Percentiles rank a stretch among this genome's conserved stretches.
Evolutionary conservation across 805 yeast genomes (phyloP).

Genomic region (Starmera caribaea): DNA sequence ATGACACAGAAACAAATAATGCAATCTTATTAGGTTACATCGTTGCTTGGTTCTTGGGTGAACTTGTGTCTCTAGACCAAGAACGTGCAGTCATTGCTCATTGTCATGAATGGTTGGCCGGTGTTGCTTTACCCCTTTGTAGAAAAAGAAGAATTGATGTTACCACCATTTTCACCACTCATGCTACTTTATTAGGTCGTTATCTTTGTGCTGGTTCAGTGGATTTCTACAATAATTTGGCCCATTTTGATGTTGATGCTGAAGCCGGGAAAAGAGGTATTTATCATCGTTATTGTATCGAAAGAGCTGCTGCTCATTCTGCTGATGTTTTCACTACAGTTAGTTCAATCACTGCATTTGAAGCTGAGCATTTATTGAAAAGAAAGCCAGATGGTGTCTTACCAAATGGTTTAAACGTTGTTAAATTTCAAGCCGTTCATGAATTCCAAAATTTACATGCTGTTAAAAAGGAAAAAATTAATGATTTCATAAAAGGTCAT

Average conservation of each 20-base stretch:
- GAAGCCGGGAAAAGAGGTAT: slow-evolving; percentile 98
- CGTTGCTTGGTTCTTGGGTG: slow-evolving; percentile 97
- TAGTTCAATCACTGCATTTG: slow-evolving; percentile 95
- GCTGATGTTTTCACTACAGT: slow-evolving; percentile 97
- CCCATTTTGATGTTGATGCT: slow-evolving; percentile 86
- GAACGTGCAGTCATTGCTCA: slow-evolving; percentile 88
- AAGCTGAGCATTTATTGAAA: slow-evolving; percentile 83
- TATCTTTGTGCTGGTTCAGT: slow-evolving; percentile 94
- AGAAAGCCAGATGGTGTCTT: slow-evolving; percentile 97
- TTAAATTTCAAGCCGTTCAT: slow-evolving; percentile 94
- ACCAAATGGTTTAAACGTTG: slow-evolving; percentile 93
- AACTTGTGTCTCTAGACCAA: slow-evolving; percentile 73
- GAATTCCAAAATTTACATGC: slow-evolving; percentile 97
- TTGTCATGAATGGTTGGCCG: slow-evolving; percentile 98
- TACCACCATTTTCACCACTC: slow-evolving; percentile 94
- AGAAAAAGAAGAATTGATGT: slow-evolving; percentile 87
- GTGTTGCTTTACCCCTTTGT: slow-evolving; percentile 89
- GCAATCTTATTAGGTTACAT: slow-evolving; percentile 88
- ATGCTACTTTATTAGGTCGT: slow-evolving; percentile 91
- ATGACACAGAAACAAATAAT: slow-evolving; percentile 82
- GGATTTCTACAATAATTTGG: slow-evolving; percentile 88
- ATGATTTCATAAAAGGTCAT: slow-evolving; percentile 93
- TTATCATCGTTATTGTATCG: slow-evolving; percentile 94
- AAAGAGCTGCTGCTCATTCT: slow-evolving; percentile 91
- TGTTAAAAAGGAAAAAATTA: slow-evolving; percentile 78